phyloP scores from a whole-genome alignment of 306 rosid genomes.

The Cicer yamashitae region DNA sequence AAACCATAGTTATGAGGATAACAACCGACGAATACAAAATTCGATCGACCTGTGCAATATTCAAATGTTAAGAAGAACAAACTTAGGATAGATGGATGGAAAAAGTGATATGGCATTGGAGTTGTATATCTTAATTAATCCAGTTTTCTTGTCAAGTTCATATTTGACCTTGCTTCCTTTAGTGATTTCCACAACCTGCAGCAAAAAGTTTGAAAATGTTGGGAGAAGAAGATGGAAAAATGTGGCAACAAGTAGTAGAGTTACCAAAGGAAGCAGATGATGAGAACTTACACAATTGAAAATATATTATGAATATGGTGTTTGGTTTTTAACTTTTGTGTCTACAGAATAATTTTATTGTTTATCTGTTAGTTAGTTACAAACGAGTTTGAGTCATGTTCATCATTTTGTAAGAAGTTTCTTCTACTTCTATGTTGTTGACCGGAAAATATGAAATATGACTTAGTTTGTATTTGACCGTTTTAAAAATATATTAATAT shows the following conservation, averaged over 20 bases:
- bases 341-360: background rate
- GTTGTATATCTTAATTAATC: constrained; percentile 74
- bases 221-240: too few relatives aligned
- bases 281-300: constrained; percentile 77
- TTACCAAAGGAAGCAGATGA: background rate
- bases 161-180: constrained; percentile 98
- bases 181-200: constrained; percentile 95
- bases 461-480: too few relatives aligned
- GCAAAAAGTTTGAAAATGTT: constrained; percentile 3
- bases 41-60: constrained; percentile 80
- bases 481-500: too few relatives aligned
- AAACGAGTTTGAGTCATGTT: background rate
- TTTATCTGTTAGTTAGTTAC: background rate
- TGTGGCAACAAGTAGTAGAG: too few relatives aligned
- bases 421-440: background rate
- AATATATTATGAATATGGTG: constrained; percentile 24
- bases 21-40: constrained; percentile 89
- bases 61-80: constrained; percentile 38
- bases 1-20: constrained; percentile 98
- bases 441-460: background rate
- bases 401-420: background rate
- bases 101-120: background rate
- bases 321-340: too few relatives aligned
- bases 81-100: background rate
- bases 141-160: constrained; percentile 98